Base-by-base conservation (phyloP, 768 basidiomycete genomes). In the Hortiboletus flavorubellus region DNA sequence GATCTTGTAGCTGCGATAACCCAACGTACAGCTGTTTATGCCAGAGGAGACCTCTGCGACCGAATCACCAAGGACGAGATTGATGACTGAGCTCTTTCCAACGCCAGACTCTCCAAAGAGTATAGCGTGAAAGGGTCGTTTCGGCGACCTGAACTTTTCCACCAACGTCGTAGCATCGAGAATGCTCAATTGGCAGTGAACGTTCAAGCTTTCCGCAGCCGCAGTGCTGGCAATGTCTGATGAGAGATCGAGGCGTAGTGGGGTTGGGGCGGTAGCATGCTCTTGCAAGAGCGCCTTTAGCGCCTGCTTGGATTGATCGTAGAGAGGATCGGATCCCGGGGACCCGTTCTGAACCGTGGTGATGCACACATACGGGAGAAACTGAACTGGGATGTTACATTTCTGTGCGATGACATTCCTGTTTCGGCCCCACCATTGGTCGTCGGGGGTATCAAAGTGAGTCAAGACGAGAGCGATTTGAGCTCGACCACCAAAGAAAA, bases 1-100 rank as follows among this genome's bases (percentile, higher is more conserved):
- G 42, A 67, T 50, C 18, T 52, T 39, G 55, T 77, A 70, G 1
- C 51, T 34, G 4, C 50, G 46, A 37, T 52, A 65, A 2, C 63
- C 43, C 42, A 77, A 64, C 0, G 78, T 78, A 56, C 70, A 75
- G 9, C 74, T 68, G 0, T 51, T 29, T 9, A 70, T 56, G 8
- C 51, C 33, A 37, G 54, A 60, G 8, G 73, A 74, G 10, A 67
- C 59, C 0, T 33, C 9, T 3, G 75, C 75, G 5, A 51, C 46
- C 0, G 56, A 18, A 0, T 45, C 16, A 6, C 67, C 70, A n/a
- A 56, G 49, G 26, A 78, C 30, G 59, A 79, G 70, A 58, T 78
- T 78, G 55, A 78, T 57, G 42, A 78, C 53, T 0, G 74, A 73
- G 49, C 74, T 74, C 55, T 79, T 79, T 42, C 73, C 72, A n/a